Conservation (phyloP, 2,329 filamentous ascomycete species). For the Curvularia verruculosa region DNA sequence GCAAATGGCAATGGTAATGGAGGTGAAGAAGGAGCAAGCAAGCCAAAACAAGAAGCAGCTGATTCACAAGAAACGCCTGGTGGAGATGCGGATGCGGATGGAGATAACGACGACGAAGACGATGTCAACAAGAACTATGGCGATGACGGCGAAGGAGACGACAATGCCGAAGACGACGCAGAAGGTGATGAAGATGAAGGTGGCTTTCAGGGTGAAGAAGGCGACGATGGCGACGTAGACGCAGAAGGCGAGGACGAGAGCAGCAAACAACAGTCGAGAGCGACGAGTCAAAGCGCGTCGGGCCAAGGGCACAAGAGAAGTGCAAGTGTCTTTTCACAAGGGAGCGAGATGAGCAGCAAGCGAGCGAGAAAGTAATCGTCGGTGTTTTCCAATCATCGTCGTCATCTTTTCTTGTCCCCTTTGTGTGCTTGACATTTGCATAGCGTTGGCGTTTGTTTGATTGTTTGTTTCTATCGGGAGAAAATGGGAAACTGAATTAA, state of each 20-base stretch:
- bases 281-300: constrained; percentile 28
- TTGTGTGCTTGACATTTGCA: constrained; percentile 10
- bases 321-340: constrained; percentile 76
- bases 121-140: constrained; percentile 15
- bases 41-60: constrained; percentile 25
- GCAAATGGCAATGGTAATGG: constrained; percentile 32
- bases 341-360: constrained; percentile 43
- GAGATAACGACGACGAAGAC: constrained; percentile 21
- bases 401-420: not conserved
- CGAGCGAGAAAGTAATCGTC: constrained; percentile 37
- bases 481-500: not conserved
- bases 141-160: constrained; percentile 30
- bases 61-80: constrained; percentile 31
- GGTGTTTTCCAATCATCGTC: not conserved
- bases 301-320: constrained; percentile 70
- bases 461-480: not conserved
- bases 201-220: constrained; percentile 43
- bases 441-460: constrained; percentile 24
- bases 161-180: constrained; percentile 45
- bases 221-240: constrained; percentile 29
- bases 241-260: constrained; percentile 46
- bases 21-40: constrained; percentile 12
- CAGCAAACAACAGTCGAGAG: constrained; percentile 37
- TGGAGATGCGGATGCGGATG: constrained; percentile 30
- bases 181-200: constrained; percentile 24